phyloP scores from a whole-genome alignment of 805 yeast genomes.

The Monosporozyma solicola region DNA sequence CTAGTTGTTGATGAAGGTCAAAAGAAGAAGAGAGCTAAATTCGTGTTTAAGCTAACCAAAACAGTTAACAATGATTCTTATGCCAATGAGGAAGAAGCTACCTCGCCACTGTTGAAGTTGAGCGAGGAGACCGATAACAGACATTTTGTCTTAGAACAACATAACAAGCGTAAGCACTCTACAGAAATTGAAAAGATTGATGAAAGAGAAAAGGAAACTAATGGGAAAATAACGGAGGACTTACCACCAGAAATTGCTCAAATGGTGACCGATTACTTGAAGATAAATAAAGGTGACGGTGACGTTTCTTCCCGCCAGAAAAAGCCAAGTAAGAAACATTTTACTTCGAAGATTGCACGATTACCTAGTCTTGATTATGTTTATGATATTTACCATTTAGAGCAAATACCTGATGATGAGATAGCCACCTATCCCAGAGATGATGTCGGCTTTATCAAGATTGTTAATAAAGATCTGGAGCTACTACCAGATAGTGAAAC shows the following conservation, averaged over 20 bases:
- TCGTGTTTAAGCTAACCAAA: conserved; percentile 40
- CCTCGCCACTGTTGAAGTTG: conserved; percentile 23
- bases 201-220: conserved; percentile 6
- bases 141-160: conserved; percentile 27
- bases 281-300: conserved; percentile 26
- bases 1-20: conserved; percentile 29
- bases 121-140: conserved; percentile 12
- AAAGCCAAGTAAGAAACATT: conserved; percentile 20
- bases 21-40: conserved; percentile 27
- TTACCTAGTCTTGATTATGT: conserved; percentile 58
- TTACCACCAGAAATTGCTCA: conserved; percentile 60
- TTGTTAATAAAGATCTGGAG: conserved; percentile 33
- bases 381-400: conserved; percentile 78
- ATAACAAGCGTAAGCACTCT: conserved; percentile 19
- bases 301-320: conserved; percentile 11
- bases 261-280: conserved; percentile 58
- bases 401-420: conserved; percentile 51
- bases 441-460: conserved; percentile 34
- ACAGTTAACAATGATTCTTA: conserved; percentile 34
- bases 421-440: conserved; percentile 24
- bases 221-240: conserved; percentile 13
- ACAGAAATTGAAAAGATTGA: conserved; percentile 6
- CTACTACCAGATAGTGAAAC: conserved; percentile 31
- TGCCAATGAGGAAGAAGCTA: conserved; percentile 20
- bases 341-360: conserved; percentile 11